Evolutionary conservation across 331 rosid genomes (phyloP).

Genomic region (Ulmus americana): DNA sequence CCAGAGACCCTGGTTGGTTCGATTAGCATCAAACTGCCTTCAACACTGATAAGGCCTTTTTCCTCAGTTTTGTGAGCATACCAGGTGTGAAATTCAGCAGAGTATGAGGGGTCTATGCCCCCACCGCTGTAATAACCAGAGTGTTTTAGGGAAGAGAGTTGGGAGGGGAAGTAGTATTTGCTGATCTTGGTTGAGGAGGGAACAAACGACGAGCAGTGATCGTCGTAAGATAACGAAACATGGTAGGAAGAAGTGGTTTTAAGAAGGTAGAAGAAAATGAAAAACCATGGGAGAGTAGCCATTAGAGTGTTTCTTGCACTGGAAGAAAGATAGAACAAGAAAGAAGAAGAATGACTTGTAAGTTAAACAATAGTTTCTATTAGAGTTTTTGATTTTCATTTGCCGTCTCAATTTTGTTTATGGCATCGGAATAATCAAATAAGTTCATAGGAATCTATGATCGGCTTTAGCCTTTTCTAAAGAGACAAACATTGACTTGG

Average conservation of each 20-base stretch:
- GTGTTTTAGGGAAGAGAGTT: not conserved
- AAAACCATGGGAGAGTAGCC: constrained; percentile 22
- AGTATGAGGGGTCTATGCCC: constrained; percentile 7
- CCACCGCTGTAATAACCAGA: constrained; percentile 32
- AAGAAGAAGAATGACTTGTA: not conserved
- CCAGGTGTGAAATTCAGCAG: not conserved
- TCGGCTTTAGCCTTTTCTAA: too few relatives aligned
- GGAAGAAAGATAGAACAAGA: not conserved
- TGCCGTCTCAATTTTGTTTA: too few relatives aligned
- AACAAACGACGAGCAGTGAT: constrained; percentile 38
- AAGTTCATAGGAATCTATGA: too few relatives aligned
- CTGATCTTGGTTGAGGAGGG: constrained; percentile 16
- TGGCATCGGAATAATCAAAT: too few relatives aligned
- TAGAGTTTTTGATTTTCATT: too few relatives aligned
- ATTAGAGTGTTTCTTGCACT: not conserved
- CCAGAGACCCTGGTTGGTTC: not conserved
- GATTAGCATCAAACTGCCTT: constrained; percentile 19
- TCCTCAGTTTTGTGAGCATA: constrained; percentile 12
- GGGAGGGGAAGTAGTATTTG: not conserved
- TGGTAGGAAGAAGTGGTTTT: constrained; percentile 4
- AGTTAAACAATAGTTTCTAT: too few relatives aligned
- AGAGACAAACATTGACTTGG: too few relatives aligned
- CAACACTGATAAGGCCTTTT: constrained; percentile 31
- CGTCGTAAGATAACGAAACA: constrained; percentile 26
- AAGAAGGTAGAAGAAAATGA: constrained; percentile 7